Conservation (phyloP, 805 yeast genomes). For the Candida berthetii region DNA sequence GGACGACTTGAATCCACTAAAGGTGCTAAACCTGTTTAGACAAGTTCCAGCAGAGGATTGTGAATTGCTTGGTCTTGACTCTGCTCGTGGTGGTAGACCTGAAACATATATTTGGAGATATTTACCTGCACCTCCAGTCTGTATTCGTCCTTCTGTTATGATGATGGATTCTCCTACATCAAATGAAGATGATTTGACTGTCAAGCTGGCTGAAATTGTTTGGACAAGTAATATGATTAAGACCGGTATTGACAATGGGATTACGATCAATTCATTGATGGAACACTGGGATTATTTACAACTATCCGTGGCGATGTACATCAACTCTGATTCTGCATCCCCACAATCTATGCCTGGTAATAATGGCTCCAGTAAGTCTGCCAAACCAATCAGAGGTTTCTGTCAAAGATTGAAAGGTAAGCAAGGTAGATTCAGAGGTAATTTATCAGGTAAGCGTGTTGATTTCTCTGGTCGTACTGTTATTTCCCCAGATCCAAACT, state of each 20-base stretch:
- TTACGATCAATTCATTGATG: constrained; percentile 88
- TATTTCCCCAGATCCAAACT: constrained; percentile 96
- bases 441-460: constrained; percentile 95
- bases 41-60: constrained; percentile 84
- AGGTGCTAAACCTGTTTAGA: constrained; percentile 81
- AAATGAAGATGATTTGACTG: constrained; percentile 96
- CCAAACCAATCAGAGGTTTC: constrained; percentile 82
- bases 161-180: constrained; percentile 87
- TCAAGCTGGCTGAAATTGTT: constrained; percentile 90
- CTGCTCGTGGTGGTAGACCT: constrained; percentile 86
- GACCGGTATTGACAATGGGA: constrained; percentile 94
- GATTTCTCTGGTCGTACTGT: constrained; percentile 98
- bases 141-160: constrained; percentile 94
- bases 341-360: constrained; percentile 74
- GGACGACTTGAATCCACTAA: constrained; percentile 92
- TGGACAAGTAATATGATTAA: constrained; percentile 94
- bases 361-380: constrained; percentile 43
- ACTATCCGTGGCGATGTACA: constrained; percentile 93
- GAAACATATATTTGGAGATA: constrained; percentile 97
- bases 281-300: constrained; percentile 99
- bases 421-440: constrained; percentile 98
- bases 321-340: constrained; percentile 89
- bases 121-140: constrained; percentile 97
- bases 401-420: constrained; percentile 98
- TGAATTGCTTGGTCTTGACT: constrained; percentile 86